Evolutionary conservation across 2,329 filamentous ascomycete species (phyloP), one percentile per base, ranked within the genome.

Genomic region (Phialemonium atrogriseum): DNA sequence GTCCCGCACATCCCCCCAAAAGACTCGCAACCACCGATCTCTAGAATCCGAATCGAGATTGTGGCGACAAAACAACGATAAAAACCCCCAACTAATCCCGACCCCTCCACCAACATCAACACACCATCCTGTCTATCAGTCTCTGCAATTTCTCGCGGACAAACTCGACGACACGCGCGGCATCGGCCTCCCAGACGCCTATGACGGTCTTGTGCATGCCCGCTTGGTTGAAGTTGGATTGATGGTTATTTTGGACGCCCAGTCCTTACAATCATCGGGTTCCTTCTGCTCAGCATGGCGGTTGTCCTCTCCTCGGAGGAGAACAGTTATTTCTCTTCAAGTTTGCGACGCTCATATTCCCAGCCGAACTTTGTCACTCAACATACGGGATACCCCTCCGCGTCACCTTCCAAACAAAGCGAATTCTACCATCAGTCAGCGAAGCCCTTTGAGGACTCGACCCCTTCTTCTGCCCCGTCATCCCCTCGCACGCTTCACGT

Each of bases 281-380:
- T 23, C 27, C 12, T 34, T 32, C 24, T 31, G 27, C 33, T 38
- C 41, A 50, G 42, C 38, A 76, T 76, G 71, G 70, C 71, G 23
- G 66, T 72, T 42, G 70, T 73, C 43, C 56, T 76, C 38, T 50
- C 64, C 25, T 66, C 70, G 11, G 73, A 78, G 46, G 73, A 79
- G 46, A 66, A 58, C 41, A 60, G 59, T 44, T 70, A 70, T 50
- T 79, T 77, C 53, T 61, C 63, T 26, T 62, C 68, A 29, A 52
- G 64, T 15, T 51, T 79, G 44, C 68, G 67, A 41, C 69, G 75
- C 37, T 77, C 75, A 10, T 70, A 76, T 41, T 79, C 75, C 4
- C 71, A 77, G 43, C 62, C 68, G 30, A 73, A 68, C 43, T 74
- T 79, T 33, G 51, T 59, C 38, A 55, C 64, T 30, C 8, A 18